Base-by-base conservation (phyloP, 345 rosid genomes). In the Syzygium aqueum region DNA sequence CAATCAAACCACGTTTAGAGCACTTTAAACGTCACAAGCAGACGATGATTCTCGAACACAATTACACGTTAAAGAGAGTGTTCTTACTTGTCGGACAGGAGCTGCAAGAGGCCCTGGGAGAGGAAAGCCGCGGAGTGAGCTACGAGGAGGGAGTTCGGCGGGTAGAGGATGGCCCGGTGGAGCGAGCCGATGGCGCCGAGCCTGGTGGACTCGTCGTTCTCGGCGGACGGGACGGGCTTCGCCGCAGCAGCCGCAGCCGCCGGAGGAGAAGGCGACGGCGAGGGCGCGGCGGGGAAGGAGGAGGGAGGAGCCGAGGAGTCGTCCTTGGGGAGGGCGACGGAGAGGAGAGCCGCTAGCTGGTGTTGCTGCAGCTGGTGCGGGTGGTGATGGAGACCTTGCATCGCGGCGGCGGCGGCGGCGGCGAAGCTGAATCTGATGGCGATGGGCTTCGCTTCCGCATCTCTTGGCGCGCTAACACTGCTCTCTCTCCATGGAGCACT, bases 41-140 rank as follows among this genome's bases (percentile, higher is more conserved):
- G 10, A 53, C 6, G 53, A 50, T 84, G 43, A n/a, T 84, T 40
- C 54, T 51, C 46, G 27, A 25, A 40, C 59, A 28, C 23, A 84
- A 51, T 53, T 53, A 84, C 63, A 19, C 37, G 30, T 21, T 51
- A 78, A 84, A 51, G 54, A 84, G 46, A 21, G 84, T 14, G 78
- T 65, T 83, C 86, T 56, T 92, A 96, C 99, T 96, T 95, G 90
- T 96, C 98, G 7, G 95, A 86, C 83, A 94, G 94, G 88, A 97
- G 98, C 83, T 96, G 93, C 85, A 95, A 95, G 90, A 97, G 92
- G 56, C 97, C 99, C 90, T 94, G 96, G 53, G 95, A 90, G 85
- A 96, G 97, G 88, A 92, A 96, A 73, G 98, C 89, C 84, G 98
- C 98, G 85, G 98, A 96, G 92, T 96, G 98, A n/a, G 94, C 87